These are phyloP conservation scores for Geopyxis carbonaria DNA, from an alignment of 495 filamentous ascomycete genomes.

Conservation along the genomic window DNA sequence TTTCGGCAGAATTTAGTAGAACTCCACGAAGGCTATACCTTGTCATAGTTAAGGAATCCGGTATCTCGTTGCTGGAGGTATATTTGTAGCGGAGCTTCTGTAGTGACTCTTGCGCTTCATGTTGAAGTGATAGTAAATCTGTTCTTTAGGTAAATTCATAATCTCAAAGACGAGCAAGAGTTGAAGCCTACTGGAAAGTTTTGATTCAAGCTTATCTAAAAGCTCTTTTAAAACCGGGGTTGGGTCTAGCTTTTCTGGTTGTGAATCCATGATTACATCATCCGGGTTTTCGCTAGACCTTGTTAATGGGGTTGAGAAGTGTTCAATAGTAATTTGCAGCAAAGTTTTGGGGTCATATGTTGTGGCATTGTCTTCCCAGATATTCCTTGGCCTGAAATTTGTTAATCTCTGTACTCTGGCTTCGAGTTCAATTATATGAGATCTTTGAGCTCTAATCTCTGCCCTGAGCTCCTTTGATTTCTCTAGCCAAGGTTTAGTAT, in stretches of 20 bases:
- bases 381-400: slow-evolving; percentile 11
- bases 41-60: slow-evolving; percentile 7
- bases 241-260: not conserved
- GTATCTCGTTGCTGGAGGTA: slow-evolving; percentile 19
- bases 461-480: slow-evolving; percentile 36
- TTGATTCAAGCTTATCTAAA: slow-evolving; percentile 18
- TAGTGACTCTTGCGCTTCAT: slow-evolving; percentile 14
- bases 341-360: slow-evolving; percentile 13
- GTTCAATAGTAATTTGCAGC: slow-evolving; percentile 14
- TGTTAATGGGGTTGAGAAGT: slow-evolving; percentile 8
- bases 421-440: slow-evolving; percentile 16
- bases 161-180: no score
- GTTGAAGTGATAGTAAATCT: no score
- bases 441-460: slow-evolving; percentile 27
- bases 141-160: no score
- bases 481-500: slow-evolving; percentile 42
- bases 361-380: slow-evolving; percentile 8
- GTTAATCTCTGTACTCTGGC: slow-evolving; percentile 18
- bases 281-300: not conserved
- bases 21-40: slow-evolving; percentile 19
- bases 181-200: slow-evolving; percentile 18
- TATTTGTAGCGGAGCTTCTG: slow-evolving; percentile 13
- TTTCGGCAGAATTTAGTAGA: slow-evolving; percentile 12
- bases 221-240: slow-evolving; percentile 13
- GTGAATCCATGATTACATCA: slow-evolving; percentile 5